Evolutionary conservation across 345 rosid genomes (phyloP).

Genomic region (Turritis glabra): DNA sequence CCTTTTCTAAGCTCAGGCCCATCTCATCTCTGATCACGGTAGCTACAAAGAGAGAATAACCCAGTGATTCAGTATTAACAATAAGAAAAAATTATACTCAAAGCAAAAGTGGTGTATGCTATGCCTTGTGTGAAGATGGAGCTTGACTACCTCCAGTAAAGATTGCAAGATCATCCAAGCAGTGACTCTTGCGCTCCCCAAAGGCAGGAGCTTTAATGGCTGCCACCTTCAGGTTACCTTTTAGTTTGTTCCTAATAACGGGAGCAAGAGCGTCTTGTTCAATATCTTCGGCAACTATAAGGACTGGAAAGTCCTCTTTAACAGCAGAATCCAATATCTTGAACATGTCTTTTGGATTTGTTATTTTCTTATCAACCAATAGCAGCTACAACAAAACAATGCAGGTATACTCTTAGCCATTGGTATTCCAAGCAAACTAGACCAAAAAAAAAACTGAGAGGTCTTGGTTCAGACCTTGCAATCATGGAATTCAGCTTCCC

Average conservation of each 20-base stretch:
- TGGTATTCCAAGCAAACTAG: conserved; percentile 28
- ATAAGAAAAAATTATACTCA: background rate
- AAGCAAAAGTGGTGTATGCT: background rate
- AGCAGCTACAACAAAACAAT: conserved; percentile 62
- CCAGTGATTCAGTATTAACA: conserved; percentile 6
- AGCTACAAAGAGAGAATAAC: conserved; percentile 45
- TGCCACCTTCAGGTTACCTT: conserved; percentile 74
- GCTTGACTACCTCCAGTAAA: conserved; percentile 78
- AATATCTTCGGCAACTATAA: conserved; percentile 77
- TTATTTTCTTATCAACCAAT: conserved; percentile 83
- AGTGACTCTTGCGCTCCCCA: conserved; percentile 88
- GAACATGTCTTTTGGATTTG: conserved; percentile 76
- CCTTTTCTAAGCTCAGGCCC: conserved; percentile 70
- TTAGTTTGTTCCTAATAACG: conserved; percentile 79
- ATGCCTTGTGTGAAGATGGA: background rate
- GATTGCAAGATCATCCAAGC: conserved; percentile 85
- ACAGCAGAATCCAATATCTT: conserved; percentile 85
- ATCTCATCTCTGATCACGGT: conserved; percentile 85
- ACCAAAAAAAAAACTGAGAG: background rate
- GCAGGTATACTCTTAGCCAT: conserved; percentile 37
- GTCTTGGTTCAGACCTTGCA: conserved; percentile 63
- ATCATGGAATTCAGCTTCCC: conserved; percentile 63
- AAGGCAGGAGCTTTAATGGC: conserved; percentile 92
- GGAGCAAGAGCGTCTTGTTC: conserved; percentile 85
- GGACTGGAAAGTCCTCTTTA: conserved; percentile 76